A percentile compares a stretch with the other conserved stretches of the same genome.
Conservation (phyloP, 352 stramenopile species). For the Globisporangium paroecandrum region DNA sequence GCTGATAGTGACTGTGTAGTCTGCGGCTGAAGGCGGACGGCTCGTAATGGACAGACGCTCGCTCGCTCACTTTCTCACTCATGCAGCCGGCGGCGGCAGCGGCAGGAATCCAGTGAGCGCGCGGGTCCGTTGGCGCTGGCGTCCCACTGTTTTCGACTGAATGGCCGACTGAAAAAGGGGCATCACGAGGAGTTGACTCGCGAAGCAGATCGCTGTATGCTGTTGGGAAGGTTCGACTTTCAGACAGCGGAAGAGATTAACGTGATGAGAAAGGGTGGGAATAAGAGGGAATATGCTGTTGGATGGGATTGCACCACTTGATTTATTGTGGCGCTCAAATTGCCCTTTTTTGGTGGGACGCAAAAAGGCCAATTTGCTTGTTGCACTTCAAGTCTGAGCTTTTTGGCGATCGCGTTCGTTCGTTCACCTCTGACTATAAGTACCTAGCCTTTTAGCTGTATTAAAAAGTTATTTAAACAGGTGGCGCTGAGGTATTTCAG, state of each 20-base stretch:
- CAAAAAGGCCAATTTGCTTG: neutral
- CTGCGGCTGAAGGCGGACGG: neutral
- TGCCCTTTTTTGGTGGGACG: neutral
- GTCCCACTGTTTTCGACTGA: neutral
- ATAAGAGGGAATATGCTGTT: slow-evolving; percentile 2
- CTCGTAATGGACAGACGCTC: neutral
- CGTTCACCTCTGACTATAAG: no score
- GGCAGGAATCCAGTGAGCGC: neutral
- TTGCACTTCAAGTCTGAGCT: slow-evolving; percentile 12
- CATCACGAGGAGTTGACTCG: neutral
- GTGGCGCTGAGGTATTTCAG: no score
- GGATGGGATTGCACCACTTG: neutral
- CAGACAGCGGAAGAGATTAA: no score
- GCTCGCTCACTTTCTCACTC: neutral
- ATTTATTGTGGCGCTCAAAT: slow-evolving; percentile 4
- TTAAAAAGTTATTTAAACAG: neutral
- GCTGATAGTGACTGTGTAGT: neutral
- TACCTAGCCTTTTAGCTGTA: neutral
- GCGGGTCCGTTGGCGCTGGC: neutral
- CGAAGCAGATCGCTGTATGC: neutral
- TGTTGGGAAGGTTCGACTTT: neutral
- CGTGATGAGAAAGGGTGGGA: neutral
- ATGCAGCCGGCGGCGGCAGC: neutral
- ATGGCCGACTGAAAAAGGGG: neutral
- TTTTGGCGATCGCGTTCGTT: neutral